A percentile compares a stretch with the other conserved stretches of the same genome.
phyloP scores from a whole-genome alignment of 2,329 filamentous ascomycete genomes.

The Tolypocladium nubicola region DNA sequence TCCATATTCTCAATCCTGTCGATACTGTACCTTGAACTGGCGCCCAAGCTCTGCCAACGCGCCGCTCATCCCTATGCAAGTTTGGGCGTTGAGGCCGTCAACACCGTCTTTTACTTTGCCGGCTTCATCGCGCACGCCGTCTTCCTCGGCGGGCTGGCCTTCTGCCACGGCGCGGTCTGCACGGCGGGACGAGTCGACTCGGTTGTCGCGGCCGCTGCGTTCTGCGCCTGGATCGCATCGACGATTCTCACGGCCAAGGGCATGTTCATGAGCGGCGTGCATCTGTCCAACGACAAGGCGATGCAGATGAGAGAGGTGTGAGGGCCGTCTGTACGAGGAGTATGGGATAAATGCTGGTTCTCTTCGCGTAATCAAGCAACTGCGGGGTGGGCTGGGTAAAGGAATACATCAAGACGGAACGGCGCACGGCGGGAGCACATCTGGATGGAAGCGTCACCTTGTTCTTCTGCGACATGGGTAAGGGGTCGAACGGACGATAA shows the following conservation, averaged over 20 bases:
- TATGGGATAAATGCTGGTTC: neutral
- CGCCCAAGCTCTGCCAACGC: conserved; percentile 32
- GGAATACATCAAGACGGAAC: neutral
- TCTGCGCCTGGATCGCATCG: conserved; percentile 41
- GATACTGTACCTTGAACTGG: conserved; percentile 40
- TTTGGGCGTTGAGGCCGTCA: conserved; percentile 38
- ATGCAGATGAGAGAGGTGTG: conserved; percentile 27
- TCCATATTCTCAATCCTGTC: conserved; percentile 45
- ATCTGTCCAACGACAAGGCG: conserved; percentile 15
- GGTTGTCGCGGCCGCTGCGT: conserved; percentile 43
- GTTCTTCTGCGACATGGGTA: neutral
- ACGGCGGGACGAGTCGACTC: conserved; percentile 41
- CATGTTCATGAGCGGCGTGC: conserved; percentile 31
- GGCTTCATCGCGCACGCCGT: conserved; percentile 48
- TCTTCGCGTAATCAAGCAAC: neutral
- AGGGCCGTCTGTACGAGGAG: neutral
- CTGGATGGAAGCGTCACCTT: neutral
- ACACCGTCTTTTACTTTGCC: conserved; percentile 46
- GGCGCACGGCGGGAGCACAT: neutral
- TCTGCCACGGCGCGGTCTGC: conserved; percentile 49
- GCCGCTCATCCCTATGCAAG: conserved; percentile 37
- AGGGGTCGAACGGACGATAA: neutral
- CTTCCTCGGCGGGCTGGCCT: conserved; percentile 43
- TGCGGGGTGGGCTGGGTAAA: neutral
- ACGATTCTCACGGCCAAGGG: conserved; percentile 34